A percentile compares a stretch with the other conserved stretches of the same genome.
Evolutionary conservation across 2,329 filamentous ascomycete species (phyloP).

Genomic region (Fusarium scirpi): DNA sequence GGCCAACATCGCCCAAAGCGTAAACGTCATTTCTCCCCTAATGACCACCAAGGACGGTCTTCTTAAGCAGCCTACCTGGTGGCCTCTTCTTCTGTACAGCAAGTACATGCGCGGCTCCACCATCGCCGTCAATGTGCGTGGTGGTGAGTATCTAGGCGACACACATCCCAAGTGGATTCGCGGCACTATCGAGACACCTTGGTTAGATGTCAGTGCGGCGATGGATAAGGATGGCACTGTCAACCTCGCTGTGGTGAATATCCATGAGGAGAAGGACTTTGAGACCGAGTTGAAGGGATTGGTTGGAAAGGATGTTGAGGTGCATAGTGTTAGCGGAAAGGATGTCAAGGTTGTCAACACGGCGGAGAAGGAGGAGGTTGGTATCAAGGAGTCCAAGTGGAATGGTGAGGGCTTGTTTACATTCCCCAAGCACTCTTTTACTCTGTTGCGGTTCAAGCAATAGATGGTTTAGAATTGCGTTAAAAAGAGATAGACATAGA

Average conservation of each 20-base stretch:
- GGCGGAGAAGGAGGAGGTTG: conserved; percentile 71
- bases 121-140: conserved; percentile 73
- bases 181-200: conserved; percentile 75
- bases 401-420: conserved; percentile 70
- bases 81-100: conserved; percentile 72
- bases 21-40: conserved; percentile 82
- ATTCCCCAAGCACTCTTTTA: conserved; percentile 78
- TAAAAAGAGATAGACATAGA: background rate
- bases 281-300: conserved; percentile 69
- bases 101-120: conserved; percentile 77
- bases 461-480: background rate
- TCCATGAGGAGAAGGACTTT: conserved; percentile 70
- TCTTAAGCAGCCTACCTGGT: conserved; percentile 80
- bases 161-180: conserved; percentile 75
- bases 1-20: conserved; percentile 82
- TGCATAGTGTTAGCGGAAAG: conserved; percentile 67
- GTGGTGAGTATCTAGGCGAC: conserved; percentile 73
- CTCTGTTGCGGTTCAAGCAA: conserved; percentile 71
- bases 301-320: conserved; percentile 62
- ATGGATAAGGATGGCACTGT: conserved; percentile 69
- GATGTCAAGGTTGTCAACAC: conserved; percentile 70
- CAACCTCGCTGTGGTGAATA: conserved; percentile 79
- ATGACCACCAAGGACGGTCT: conserved; percentile 76
- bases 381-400: conserved; percentile 63
- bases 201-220: conserved; percentile 74